phyloP scores from a whole-genome alignment of 108 stramenopile species.

The Pseudonitzschia multiseries region DNA sequence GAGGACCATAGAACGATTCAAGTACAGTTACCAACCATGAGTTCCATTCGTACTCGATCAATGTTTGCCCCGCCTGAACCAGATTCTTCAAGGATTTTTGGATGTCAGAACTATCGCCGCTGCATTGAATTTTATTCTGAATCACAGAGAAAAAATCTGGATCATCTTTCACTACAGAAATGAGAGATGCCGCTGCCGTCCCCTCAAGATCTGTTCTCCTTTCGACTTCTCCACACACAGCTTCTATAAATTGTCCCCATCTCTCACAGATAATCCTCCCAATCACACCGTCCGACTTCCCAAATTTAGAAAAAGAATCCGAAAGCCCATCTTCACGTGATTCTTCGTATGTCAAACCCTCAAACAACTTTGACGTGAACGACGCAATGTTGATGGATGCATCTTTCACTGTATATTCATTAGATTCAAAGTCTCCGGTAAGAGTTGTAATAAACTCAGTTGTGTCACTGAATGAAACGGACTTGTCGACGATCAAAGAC shows the following conservation, averaged over 20 bases:
- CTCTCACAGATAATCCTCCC: slow-evolving; percentile 20
- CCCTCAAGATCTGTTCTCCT: slow-evolving; percentile 30
- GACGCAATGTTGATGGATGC: not conserved
- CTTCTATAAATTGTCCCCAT: slow-evolving; percentile 41
- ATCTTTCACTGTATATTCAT: not conserved
- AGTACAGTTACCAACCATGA: slow-evolving; percentile 50
- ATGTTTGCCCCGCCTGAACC: slow-evolving; percentile 25
- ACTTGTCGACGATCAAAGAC: slow-evolving; percentile 16
- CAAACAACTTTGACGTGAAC: not conserved
- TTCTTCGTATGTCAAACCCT: not conserved
- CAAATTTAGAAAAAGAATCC: not conserved
- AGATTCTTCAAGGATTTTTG: slow-evolving; percentile 10
- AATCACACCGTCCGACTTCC: not conserved
- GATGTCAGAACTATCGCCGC: slow-evolving; percentile 9
- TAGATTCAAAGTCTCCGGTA: not conserved
- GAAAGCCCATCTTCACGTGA: not conserved
- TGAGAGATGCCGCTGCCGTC: slow-evolving; percentile 30
- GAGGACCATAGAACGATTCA: slow-evolving; percentile 24
- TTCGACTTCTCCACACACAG: slow-evolving; percentile 62
- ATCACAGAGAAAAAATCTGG: slow-evolving; percentile 31
- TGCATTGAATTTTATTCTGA: slow-evolving; percentile 34
- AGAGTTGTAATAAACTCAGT: slow-evolving; percentile 7
- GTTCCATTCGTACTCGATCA: slow-evolving; percentile 39
- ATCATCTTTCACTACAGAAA: slow-evolving; percentile 25
- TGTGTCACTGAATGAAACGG: slow-evolving; percentile 22